Evolutionary conservation across 768 basidiomycete genomes (phyloP), one percentile per base, ranked within the genome.

Genomic region (Boletellus sp.): DNA sequence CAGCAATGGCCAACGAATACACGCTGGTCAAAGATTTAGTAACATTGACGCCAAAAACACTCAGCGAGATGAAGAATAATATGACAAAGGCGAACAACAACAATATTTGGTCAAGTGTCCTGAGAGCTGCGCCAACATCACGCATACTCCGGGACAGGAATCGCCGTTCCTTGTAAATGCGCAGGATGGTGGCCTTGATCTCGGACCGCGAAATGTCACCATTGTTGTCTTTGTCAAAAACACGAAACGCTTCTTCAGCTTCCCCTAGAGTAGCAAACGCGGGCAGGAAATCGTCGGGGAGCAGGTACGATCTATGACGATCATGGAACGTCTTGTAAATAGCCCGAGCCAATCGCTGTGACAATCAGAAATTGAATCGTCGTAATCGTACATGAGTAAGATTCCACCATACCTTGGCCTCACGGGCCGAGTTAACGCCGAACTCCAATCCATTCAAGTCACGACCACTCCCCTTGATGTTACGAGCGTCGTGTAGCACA

Each of bases 141-240:
- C 80, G 84, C 79, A 90, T 84, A 22, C 84, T 84, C 45, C 84
- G 80, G 36, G 82, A 83, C 23, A 91, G 72, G 70, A 83, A 83
- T 20, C 87, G 78, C 2, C 88, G 81, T 62, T 91, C 88, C 63
- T 84, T 87, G 74, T 90, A 91, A 12, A 86, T 75, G 60, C 77
- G 81, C 52, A 89, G 67, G 22, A 89, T 62, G 24, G 76, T 77
- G 23, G 78, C 72, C 69, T 88, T 90, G 62, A 91, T 77, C 65
- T 91, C 88, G n/a, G 78, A 72, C 33, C 82, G 80, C 13, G 84
- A 82, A 48, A 90, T 74, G 61, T 91, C 88, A 8, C 85, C 85
- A 53, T 90, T 87, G 60, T 78, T 75, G 62, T 91, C 89, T 56
- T 74, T 77, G 67, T 90, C 87, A 58, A 90, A 86, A 35, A 89